Percentiles rank a stretch among this genome's conserved stretches.
phyloP scores from a whole-genome alignment of 2,329 filamentous ascomycete genomes.

The Teratosphaeria destructans region DNA sequence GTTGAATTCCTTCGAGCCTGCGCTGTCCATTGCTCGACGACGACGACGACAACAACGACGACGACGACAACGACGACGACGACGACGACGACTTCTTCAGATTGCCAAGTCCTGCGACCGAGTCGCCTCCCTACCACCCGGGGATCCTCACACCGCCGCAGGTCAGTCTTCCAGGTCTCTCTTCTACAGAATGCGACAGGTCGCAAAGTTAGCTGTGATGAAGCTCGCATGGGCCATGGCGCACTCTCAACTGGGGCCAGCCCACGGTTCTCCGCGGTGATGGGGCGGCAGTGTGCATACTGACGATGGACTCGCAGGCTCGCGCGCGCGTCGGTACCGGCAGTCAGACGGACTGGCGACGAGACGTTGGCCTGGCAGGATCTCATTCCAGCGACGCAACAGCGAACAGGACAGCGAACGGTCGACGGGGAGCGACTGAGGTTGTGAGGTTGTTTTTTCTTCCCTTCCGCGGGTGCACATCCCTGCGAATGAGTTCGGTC shows the following conservation, averaged over 20 bases:
- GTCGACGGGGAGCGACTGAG: conserved; percentile 6
- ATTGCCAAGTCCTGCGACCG: not conserved
- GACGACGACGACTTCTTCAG: not conserved
- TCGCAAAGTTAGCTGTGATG: not conserved
- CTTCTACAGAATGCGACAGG: not conserved
- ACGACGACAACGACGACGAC: not conserved
- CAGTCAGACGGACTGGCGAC: no score
- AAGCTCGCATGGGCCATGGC: conserved; percentile 6
- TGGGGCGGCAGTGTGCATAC: not conserved
- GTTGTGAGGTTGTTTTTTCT: conserved; percentile 7
- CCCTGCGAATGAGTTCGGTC: not conserved
- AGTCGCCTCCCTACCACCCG: not conserved
- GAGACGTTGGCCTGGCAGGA: no score
- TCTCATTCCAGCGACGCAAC: no score
- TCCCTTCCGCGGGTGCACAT: conserved; percentile 6
- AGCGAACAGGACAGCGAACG: no score
- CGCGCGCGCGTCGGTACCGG: not conserved
- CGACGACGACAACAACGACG: not conserved
- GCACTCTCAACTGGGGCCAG: conserved; percentile 10
- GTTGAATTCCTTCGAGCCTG: not conserved
- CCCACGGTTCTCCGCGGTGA: not conserved
- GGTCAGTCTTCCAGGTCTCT: not conserved
- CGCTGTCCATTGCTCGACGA: not conserved
- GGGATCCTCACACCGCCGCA: not conserved
- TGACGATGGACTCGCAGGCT: not conserved